phyloP scores from a whole-genome alignment of 2,329 filamentous ascomycete species.

The Dothideomycetidae sp. region DNA sequence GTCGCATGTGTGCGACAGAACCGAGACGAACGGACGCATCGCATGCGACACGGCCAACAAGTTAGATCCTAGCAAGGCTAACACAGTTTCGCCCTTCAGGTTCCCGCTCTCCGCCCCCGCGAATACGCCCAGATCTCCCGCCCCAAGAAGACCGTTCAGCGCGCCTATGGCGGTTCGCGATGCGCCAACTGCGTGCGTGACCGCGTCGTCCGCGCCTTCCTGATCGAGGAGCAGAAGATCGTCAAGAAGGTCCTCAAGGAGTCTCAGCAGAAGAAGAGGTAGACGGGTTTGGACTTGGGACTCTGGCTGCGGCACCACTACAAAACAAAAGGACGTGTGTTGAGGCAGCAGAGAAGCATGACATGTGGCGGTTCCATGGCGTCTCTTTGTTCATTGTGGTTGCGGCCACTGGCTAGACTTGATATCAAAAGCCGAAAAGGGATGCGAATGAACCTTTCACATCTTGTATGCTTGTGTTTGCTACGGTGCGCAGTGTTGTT shows the following conservation, averaged over 20 bases:
- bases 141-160: constrained; percentile 98
- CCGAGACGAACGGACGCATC: background rate
- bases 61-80: too few relatives aligned
- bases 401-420: constrained; percentile 4
- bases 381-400: constrained; percentile 6
- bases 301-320: background rate
- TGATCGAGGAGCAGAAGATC: constrained; percentile 99
- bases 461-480: too few relatives aligned
- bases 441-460: constrained; percentile 2
- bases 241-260: constrained; percentile 99
- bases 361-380: constrained; percentile 2
- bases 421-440: constrained; percentile 6
- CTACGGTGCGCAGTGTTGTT: too few relatives aligned
- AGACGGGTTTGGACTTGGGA: constrained; percentile 14
- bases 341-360: too few relatives aligned
- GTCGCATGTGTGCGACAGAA: background rate
- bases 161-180: constrained; percentile 95
- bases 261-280: constrained; percentile 62
- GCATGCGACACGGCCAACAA: background rate
- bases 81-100: constrained; percentile 36
- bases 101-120: constrained; percentile 93
- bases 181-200: constrained; percentile 98
- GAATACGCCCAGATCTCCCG: constrained; percentile 95
- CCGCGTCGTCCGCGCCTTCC: constrained; percentile 92
- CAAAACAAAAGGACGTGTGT: too few relatives aligned